These are phyloP conservation scores for Asterophora lycoperdoides DNA, from an alignment of 768 basidiomycete species.

Conservation along the genomic window DNA sequence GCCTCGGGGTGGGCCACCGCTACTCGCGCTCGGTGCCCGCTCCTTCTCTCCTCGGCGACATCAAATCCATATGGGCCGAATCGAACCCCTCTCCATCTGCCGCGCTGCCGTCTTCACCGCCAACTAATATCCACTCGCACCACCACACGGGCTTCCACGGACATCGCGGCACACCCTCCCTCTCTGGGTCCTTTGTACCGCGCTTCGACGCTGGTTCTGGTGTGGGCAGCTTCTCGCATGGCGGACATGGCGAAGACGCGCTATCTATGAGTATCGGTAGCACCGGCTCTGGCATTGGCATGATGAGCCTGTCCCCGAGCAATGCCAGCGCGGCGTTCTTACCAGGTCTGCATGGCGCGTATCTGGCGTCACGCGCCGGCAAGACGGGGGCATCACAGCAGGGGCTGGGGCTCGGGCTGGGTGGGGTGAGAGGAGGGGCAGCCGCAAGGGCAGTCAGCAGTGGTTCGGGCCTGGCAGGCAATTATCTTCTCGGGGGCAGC, in stretches of 20 bases:
- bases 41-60: constrained; percentile 67
- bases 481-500: constrained; percentile 24
- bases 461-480: constrained; percentile 23
- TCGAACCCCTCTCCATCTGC: constrained; percentile 16
- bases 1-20: constrained; percentile 46
- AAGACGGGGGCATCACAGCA: constrained; percentile 30
- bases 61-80: constrained; percentile 80
- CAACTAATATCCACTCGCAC: too few relatives aligned
- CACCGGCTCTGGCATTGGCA: constrained; percentile 25
- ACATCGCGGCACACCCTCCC: constrained; percentile 46
- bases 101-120: constrained; percentile 30
- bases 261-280: constrained; percentile 36
- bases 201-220: constrained; percentile 22
- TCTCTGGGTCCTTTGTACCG: constrained; percentile 42
- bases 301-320: constrained; percentile 51
- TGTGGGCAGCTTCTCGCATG: background rate
- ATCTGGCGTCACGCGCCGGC: constrained; percentile 48
- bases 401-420: constrained; percentile 24
- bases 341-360: constrained; percentile 64
- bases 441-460: constrained; percentile 28
- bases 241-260: constrained; percentile 28
- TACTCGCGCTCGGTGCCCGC: constrained; percentile 83
- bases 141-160: constrained; percentile 2
- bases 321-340: constrained; percentile 84
- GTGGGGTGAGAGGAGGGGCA: constrained; percentile 27